Evolutionary conservation across 2,329 filamentous ascomycete species (phyloP), one percentile per base, ranked within the genome.

Genomic region (Ophiosphaerella korrae): DNA sequence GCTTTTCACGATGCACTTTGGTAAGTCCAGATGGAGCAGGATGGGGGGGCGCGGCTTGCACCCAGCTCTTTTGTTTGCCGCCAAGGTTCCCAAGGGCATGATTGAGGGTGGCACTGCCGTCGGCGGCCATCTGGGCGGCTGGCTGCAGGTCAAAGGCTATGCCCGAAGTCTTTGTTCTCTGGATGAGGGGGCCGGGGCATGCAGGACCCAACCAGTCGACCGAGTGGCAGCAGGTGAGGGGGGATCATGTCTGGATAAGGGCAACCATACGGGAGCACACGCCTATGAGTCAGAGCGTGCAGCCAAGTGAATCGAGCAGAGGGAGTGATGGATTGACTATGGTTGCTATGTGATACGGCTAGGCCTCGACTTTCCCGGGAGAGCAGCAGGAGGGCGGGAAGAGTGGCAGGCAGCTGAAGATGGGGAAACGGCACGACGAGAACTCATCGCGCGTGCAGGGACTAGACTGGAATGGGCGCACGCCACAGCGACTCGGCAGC

Each of bases 61-160:
- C 72, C 70, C 70, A 74, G 35, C 63, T 57, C 57, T 69, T 73
- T 24, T 60, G 62, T 31, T 47, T 55, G 2, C 63, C 67, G 12
- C 69, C 68, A 18, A 71, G 53, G 24, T 60, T 67, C 24, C 70
- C 69, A 44, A 73, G 57, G 1, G 63, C 66, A 44, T 55, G 48
- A 47, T 64, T 58, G 45, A 73, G 63, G 1, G 67, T 48, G 38
- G 50, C 35, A 21, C 35, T 49, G 16, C 24, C 12, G 26, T 45
- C 40, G n/a, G 43, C 37, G 8, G 50, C 36, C 64, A 64, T 67
- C 31, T 42, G 35, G 29, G 32, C 18, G 31, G 42, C 12, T 14
- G 18, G 16, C 11, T 18, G 23, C 36, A 46, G 44, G 26, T 18
- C 29, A 18, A 32, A 46, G 36, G 21, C 13, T n/a, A 12, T 8